Conservation (phyloP, 495 filamentous ascomycete genomes). For the Xylaria grammica region DNA sequence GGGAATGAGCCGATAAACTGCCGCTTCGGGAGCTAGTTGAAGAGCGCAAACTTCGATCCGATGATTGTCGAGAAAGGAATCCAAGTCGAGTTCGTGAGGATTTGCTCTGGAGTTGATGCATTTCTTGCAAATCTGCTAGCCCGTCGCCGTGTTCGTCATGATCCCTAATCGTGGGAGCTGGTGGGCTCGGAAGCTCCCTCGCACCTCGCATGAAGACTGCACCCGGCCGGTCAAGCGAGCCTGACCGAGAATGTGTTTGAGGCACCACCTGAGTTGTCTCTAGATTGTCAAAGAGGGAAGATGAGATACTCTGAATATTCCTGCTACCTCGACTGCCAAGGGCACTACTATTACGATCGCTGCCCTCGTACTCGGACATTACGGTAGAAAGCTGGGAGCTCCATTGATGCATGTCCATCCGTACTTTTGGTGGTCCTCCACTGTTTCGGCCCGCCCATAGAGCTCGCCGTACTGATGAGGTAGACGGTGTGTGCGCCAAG, state of each 20-base stretch:
- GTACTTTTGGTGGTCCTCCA: slow-evolving; percentile 24
- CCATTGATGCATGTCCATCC: slow-evolving; percentile 61
- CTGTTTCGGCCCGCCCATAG: slow-evolving; percentile 31
- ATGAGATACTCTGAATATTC: slow-evolving; percentile 59
- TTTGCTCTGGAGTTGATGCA: slow-evolving; percentile 44
- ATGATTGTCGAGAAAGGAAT: slow-evolving; percentile 47
- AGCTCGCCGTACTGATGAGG: slow-evolving; percentile 34
- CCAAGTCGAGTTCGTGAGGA: slow-evolving; percentile 54
- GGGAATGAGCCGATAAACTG: slow-evolving; percentile 59
- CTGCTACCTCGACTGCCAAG: slow-evolving; percentile 52
- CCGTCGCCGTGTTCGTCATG: slow-evolving; percentile 63
- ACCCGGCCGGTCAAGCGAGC: slow-evolving; percentile 47
- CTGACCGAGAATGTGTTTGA: slow-evolving; percentile 42
- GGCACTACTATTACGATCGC: slow-evolving; percentile 44
- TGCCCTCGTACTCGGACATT: slow-evolving; percentile 66
- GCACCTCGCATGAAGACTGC: slow-evolving; percentile 41
- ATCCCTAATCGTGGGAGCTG: slow-evolving; percentile 47
- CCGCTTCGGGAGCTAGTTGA: slow-evolving; percentile 52
- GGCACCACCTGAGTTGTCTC: slow-evolving; percentile 41
- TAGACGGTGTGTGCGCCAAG: slow-evolving; percentile 31
- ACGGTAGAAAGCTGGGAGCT: slow-evolving; percentile 78
- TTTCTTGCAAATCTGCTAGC: slow-evolving; percentile 55
- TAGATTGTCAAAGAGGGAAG: slow-evolving; percentile 47
- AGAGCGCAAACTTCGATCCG: slow-evolving; percentile 55
- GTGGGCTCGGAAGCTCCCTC: slow-evolving; percentile 31